phyloP scores from a whole-genome alignment of 2,329 filamentous ascomycete genomes.

The Paecilomyces dactylethromorphus region DNA sequence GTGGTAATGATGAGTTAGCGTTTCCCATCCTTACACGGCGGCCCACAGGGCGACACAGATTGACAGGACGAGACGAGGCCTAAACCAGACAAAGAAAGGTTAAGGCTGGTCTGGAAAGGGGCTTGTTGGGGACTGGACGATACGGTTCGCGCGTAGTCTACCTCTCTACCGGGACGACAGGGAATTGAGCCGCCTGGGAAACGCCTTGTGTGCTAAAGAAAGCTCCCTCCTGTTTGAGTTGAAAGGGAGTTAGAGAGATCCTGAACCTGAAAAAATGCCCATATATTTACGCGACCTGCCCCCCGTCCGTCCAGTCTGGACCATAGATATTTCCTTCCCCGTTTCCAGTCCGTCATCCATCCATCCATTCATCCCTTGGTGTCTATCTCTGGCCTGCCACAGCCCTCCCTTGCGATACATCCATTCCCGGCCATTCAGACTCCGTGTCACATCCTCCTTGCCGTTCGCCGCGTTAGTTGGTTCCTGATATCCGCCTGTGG shows the following conservation, averaged over 20 bases:
- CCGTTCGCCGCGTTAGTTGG: constrained; percentile 23
- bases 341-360: constrained; percentile 4
- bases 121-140: constrained; percentile 8
- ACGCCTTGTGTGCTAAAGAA: neutral
- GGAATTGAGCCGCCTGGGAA: constrained; percentile 19
- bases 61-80: neutral
- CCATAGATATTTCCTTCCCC: constrained; percentile 9
- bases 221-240: neutral
- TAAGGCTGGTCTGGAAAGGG: neutral
- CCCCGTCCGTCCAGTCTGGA: constrained; percentile 16
- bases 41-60: neutral
- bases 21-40: neutral
- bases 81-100: neutral
- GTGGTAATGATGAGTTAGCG: neutral
- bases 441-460: constrained; percentile 17
- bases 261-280: neutral
- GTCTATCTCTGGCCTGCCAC: constrained; percentile 9
- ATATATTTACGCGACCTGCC: constrained; percentile 28
- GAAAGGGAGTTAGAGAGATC: neutral
- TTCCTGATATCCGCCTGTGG: constrained; percentile 8
- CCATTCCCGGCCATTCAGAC: constrained; percentile 2
- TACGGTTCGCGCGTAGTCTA: constrained; percentile 16
- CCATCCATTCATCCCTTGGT: constrained; percentile 11
- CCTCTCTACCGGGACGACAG: constrained; percentile 25
- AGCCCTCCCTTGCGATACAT: constrained; percentile 17